Percentiles rank a stretch among this genome's conserved stretches.
These are phyloP conservation scores for Globomyces pollinis-pini DNA, from an alignment of 192 early-diverging fungal species.

Conservation along the genomic window DNA sequence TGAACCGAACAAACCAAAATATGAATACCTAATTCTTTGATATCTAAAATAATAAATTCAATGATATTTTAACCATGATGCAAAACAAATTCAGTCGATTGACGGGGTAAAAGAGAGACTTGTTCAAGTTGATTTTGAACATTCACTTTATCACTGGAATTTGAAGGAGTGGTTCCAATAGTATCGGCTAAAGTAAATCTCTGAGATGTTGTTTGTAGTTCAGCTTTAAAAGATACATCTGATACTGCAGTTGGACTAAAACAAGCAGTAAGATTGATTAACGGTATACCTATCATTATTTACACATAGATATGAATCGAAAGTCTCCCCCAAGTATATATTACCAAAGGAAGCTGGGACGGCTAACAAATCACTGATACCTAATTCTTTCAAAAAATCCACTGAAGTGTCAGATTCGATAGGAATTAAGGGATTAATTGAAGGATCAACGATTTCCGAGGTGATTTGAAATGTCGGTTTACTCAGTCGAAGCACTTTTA, in stretches of 20 bases:
- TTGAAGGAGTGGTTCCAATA: constrained; percentile 19
- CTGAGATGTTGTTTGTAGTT: constrained; percentile 81
- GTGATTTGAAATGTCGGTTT: too few relatives aligned
- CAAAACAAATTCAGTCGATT: constrained; percentile 68
- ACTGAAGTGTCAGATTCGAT: too few relatives aligned
- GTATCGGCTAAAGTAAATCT: constrained; percentile 69
- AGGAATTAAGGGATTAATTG: too few relatives aligned
- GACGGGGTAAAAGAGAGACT: constrained; percentile 55
- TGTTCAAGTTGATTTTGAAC: too few relatives aligned
- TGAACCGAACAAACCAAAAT: constrained; percentile 80
- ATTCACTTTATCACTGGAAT: constrained; percentile 4
- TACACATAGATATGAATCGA: constrained; percentile 75
- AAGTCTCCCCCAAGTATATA: constrained; percentile 93
- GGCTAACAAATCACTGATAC: constrained; percentile 55
- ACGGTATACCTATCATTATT: constrained; percentile 91
- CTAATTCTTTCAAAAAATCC: too few relatives aligned
- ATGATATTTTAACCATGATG: constrained; percentile 84
- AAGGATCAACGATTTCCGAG: too few relatives aligned
- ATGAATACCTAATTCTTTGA: constrained; percentile 90
- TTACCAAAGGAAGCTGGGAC: constrained; percentile 83
- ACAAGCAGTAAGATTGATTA: too few relatives aligned
- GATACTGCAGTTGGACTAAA: constrained; percentile 49
- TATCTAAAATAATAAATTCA: not conserved
- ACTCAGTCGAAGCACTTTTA: too few relatives aligned
- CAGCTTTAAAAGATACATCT: constrained; percentile 69